Conservation (phyloP, 345 rosid species). For the Toxicodendron radicans region DNA sequence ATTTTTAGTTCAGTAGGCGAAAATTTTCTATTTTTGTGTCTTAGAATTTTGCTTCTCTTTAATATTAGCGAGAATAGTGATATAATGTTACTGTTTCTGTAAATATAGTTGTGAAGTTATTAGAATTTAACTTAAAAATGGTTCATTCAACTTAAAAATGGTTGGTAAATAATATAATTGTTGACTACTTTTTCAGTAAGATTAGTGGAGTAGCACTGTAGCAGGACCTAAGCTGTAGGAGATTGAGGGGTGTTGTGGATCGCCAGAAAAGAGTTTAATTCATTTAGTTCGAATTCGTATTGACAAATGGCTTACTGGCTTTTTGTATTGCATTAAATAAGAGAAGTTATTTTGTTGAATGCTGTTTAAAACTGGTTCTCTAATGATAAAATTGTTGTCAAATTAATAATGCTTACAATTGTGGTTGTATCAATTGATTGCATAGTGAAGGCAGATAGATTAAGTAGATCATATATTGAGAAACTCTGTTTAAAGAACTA, state of each 20-base stretch:
- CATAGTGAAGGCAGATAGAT: neutral
- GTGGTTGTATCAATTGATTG: neutral
- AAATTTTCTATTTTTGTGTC: neutral
- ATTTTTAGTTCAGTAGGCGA: constrained; percentile 13
- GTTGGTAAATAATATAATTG: neutral
- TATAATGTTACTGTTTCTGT: neutral
- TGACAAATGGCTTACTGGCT: neutral
- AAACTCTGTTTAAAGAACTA: neutral
- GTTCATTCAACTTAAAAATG: no score
- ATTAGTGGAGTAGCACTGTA: neutral
- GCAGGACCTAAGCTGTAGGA: neutral
- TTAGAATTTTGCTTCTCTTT: neutral
- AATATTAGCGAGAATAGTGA: neutral
- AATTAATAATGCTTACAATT: neutral
- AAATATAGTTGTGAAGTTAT: neutral
- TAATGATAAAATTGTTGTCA: neutral
- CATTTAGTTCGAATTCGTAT: neutral
- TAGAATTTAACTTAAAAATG: no score
- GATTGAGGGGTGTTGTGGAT: neutral
- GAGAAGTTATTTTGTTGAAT: neutral
- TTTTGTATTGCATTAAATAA: neutral
- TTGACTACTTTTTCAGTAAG: neutral
- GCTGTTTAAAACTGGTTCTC: neutral
- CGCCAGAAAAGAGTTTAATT: neutral
- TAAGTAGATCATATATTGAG: neutral